Conservation (phyloP, 2,329 filamentous ascomycete genomes). For the Lizonia empirigonia region DNA sequence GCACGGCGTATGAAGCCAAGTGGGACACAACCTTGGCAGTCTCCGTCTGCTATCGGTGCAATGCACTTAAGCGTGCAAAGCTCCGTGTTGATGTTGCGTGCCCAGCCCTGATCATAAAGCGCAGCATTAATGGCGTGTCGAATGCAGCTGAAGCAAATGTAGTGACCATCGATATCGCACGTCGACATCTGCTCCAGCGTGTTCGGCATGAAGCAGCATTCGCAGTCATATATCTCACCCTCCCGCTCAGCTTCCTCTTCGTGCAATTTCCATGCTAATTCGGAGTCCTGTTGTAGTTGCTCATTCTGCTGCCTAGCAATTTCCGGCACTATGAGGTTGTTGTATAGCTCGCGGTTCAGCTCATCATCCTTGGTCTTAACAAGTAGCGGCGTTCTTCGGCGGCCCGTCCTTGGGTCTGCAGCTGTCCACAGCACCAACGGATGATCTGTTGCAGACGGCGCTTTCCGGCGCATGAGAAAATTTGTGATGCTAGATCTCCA, state of each 20-base stretch:
- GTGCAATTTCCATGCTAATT: conserved; percentile 53
- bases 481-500: conserved; percentile 78
- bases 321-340: conserved; percentile 51
- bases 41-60: conserved; percentile 65
- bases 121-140: conserved; percentile 82
- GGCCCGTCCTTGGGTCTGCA: conserved; percentile 61
- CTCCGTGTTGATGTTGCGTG: conserved; percentile 74
- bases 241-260: conserved; percentile 56
- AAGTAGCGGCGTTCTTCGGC: conserved; percentile 64
- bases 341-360: conserved; percentile 57
- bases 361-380: conserved; percentile 67
- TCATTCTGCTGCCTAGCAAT: conserved; percentile 48
- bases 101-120: conserved; percentile 91
- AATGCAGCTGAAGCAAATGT: conserved; percentile 82
- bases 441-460: conserved; percentile 59
- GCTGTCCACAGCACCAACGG: conserved; percentile 66
- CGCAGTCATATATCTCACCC: conserved; percentile 67
- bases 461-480: conserved; percentile 70
- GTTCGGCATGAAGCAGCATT: conserved; percentile 75
- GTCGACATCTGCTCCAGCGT: conserved; percentile 75
- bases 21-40: conserved; percentile 76
- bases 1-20: conserved; percentile 73
- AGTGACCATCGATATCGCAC: conserved; percentile 72
- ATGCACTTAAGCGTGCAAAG: conserved; percentile 80
- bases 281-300: conserved; percentile 48